Evolutionary conservation across 129 eudicot genomes (phyloP).

Genomic region (Calendula officinalis): DNA sequence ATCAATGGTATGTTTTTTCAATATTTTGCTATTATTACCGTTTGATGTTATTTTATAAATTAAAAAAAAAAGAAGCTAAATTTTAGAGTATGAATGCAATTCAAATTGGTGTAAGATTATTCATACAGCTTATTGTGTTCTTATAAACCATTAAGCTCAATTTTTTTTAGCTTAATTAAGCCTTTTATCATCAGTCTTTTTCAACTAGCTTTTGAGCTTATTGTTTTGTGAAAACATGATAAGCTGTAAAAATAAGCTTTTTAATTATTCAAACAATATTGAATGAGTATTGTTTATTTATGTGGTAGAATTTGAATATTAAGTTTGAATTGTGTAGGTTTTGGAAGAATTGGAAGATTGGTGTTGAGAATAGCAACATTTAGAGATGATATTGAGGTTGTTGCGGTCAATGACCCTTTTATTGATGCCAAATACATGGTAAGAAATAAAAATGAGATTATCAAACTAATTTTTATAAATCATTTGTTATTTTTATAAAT

Average conservation of each 20-base stretch:
- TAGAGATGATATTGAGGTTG: constrained; percentile 95
- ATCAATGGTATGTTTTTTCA: constrained; percentile 70
- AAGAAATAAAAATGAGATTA: constrained; percentile 2
- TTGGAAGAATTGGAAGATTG: constrained; percentile 93
- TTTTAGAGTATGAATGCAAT: not conserved
- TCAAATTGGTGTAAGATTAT: constrained; percentile 4
- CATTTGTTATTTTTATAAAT: not conserved
- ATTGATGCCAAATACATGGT: constrained; percentile 96
- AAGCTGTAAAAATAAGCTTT: no score
- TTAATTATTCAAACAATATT: no score
- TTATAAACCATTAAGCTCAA: no score
- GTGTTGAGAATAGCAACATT: constrained; percentile 84
- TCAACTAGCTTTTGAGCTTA: no score
- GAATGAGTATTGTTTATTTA: not conserved
- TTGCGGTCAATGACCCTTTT: constrained; percentile 96
- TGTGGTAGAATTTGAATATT: not conserved
- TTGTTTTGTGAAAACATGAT: no score
- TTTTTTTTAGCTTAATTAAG: not conserved
- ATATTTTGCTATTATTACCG: not conserved
- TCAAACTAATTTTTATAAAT: not conserved
- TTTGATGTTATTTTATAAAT: not conserved
- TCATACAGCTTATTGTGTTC: no score
- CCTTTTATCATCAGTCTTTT: not conserved
- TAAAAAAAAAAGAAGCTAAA: not conserved
- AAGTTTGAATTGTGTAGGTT: constrained; percentile 47